Evolutionary conservation across 257 asterid species (phyloP).

Genomic region (Scutellaria baicalensis): DNA sequence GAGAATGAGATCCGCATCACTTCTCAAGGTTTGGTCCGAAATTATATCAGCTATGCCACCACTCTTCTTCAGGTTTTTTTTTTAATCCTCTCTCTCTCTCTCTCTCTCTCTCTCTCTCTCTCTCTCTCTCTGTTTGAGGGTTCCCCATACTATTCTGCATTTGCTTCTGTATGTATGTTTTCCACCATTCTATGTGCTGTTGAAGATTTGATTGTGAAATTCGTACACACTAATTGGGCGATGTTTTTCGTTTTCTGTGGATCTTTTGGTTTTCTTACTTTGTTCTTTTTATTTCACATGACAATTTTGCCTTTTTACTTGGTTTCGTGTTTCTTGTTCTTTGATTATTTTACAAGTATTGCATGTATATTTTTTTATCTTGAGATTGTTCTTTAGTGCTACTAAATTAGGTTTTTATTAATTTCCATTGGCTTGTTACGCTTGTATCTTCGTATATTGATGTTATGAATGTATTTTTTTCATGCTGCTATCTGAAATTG

Average conservation of each 20-base stretch:
- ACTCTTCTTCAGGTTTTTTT: conserved; percentile 64
- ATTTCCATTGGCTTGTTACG: not conserved
- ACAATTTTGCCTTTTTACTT: too few species aligned
- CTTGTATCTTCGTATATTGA: not conserved
- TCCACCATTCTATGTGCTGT: not conserved
- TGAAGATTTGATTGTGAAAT: not conserved
- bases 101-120: too few species aligned
- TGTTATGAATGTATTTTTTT: too few species aligned
- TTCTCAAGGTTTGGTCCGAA: conserved; percentile 75
- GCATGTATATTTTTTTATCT: not conserved
- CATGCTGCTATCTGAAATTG: not conserved
- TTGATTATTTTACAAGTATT: not conserved
- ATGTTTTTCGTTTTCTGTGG: not conserved
- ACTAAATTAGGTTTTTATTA: not conserved
- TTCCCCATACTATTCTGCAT: not conserved
- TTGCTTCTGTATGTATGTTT: not conserved
- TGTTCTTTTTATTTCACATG: too few species aligned
- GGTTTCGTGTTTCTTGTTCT: not conserved
- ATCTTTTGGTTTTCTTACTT: not conserved
- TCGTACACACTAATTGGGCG: not conserved
- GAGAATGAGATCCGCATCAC: conserved; percentile 98
- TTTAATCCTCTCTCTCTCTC: not conserved
- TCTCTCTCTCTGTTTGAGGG: not conserved
- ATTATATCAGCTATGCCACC: conserved; percentile 80
- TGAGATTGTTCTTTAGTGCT: not conserved